Base-by-base conservation (phyloP, 768 basidiomycete genomes). In the Russula olivacea region DNA sequence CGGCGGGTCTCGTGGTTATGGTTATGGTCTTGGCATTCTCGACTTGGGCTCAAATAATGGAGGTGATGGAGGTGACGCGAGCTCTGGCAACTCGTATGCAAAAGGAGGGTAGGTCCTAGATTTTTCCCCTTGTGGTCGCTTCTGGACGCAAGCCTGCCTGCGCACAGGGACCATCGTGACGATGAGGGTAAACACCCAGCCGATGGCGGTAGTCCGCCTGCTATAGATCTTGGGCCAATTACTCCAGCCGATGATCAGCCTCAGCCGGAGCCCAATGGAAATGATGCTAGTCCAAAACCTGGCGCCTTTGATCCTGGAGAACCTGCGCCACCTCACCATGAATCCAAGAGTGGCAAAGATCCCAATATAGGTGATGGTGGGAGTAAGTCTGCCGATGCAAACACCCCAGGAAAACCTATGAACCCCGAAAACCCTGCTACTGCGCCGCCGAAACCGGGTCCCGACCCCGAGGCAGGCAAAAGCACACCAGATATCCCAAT, bases 31-130 rank as follows among this genome's bases (percentile, higher is more conserved):
- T 41, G 68, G 66, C 38, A 45, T 67, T 8, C 12, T 69, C 28
- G 47, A 54, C 55, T 23, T 69, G 17, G 49, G 49, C 51, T 65
- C 64, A 4, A 28, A 23, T n/a, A 58, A 55, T 10, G 68, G 61
- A 19, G 68, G 68, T 7, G 38, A 69, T 11, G 68, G 68, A 28
- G 68, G 68, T n/a, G 54, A 59, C 11, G 67, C 68, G 43, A 61
- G 54, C 38, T 68, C 67, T 32, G 67, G 67, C 5, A 58, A 53
- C 52, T 59, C 65, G 7, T 52, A 56, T 41, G 58, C 64, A 10
- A 43, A 57, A 36, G 64, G 66, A 57, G 59, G 56, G 60, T 61
- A 49, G 21, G 56, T 54, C 53, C 15, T 17, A 32, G 14, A 28
- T 28, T 41, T 53, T 3, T 36, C 3, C 12, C 1, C 25, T 34